These are phyloP conservation scores for Myxozyma udenii DNA, from an alignment of 805 yeast species.

Conservation along the genomic window DNA sequence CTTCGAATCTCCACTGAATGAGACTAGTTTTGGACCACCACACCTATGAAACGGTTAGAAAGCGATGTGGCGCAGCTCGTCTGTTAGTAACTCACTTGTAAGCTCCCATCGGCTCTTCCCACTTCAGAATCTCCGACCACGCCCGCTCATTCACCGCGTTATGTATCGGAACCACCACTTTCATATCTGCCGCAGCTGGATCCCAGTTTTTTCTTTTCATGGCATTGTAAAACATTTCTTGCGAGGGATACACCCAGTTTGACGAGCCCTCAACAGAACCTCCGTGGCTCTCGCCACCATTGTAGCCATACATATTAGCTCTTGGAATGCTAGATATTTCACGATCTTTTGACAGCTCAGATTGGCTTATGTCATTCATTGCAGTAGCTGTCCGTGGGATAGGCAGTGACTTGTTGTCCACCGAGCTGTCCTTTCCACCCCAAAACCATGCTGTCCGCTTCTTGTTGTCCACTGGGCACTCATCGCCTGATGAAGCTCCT, in stretches of 20 bases:
- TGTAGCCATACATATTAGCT: constrained; percentile 40
- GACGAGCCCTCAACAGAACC: constrained; percentile 31
- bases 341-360: constrained; percentile 59
- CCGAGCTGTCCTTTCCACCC: background rate
- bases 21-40: constrained; percentile 80
- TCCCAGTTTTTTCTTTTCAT: constrained; percentile 89
- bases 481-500: constrained; percentile 1
- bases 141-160: constrained; percentile 91
- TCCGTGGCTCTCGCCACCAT: constrained; percentile 34
- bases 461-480: background rate
- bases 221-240: constrained; percentile 89
- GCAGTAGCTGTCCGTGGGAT: constrained; percentile 2
- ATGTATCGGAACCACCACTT: constrained; percentile 87
- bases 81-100: constrained; percentile 37
- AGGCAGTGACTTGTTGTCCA: background rate
- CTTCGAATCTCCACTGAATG: constrained; percentile 84
- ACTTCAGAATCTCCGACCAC: constrained; percentile 75
- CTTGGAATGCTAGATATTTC: constrained; percentile 75
- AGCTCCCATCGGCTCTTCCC: constrained; percentile 59
- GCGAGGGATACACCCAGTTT: constrained; percentile 95
- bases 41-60: constrained; percentile 42
- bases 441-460: background rate
- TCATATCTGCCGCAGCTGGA: constrained; percentile 80
- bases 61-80: no score
- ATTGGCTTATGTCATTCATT: background rate